These are phyloP conservation scores for Thielaviopsis cerberus DNA, from an alignment of 2,329 filamentous ascomycete genomes.

Conservation along the genomic window DNA sequence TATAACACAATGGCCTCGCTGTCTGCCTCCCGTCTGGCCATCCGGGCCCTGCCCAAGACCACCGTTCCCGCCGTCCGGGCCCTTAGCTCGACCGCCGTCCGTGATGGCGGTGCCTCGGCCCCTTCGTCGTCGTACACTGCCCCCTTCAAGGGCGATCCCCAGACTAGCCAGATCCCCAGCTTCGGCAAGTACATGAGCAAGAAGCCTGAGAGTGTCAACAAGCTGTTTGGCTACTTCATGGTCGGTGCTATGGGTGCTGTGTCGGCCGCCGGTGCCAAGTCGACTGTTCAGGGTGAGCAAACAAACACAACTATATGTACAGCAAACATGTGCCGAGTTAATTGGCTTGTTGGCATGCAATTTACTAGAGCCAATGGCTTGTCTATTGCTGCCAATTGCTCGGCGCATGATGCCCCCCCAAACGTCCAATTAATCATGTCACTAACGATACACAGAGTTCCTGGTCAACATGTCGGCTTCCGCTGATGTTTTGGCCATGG, in stretches of 20 bases:
- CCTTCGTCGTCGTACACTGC: conserved; percentile 34
- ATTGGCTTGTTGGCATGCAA: background rate
- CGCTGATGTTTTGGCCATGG: conserved; percentile 94
- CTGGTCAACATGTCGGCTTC: conserved; percentile 99
- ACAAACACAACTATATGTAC: background rate
- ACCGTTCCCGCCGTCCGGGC: conserved; percentile 29
- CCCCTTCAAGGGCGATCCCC: conserved; percentile 42
- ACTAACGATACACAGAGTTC: conserved; percentile 52
- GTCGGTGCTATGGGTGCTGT: conserved; percentile 87
- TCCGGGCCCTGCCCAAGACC: conserved; percentile 36
- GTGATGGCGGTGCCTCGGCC: conserved; percentile 22
- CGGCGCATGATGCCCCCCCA: background rate
- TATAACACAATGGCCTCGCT: conserved; percentile 44
- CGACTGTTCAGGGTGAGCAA: conserved; percentile 82
- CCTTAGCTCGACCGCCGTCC: conserved; percentile 35
- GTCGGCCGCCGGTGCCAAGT: conserved; percentile 85
- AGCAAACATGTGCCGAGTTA: background rate
- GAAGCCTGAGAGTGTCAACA: conserved; percentile 49
- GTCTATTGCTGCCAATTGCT: background rate
- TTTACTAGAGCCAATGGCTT: background rate
- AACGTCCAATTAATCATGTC: background rate
- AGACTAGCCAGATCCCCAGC: conserved; percentile 59
- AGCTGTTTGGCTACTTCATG: conserved; percentile 96
- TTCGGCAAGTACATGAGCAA: conserved; percentile 75
- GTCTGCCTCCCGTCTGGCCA: conserved; percentile 48